phyloP scores from a whole-genome alignment of 2,329 filamentous ascomycete genomes.

The Aschersonia sp. region DNA sequence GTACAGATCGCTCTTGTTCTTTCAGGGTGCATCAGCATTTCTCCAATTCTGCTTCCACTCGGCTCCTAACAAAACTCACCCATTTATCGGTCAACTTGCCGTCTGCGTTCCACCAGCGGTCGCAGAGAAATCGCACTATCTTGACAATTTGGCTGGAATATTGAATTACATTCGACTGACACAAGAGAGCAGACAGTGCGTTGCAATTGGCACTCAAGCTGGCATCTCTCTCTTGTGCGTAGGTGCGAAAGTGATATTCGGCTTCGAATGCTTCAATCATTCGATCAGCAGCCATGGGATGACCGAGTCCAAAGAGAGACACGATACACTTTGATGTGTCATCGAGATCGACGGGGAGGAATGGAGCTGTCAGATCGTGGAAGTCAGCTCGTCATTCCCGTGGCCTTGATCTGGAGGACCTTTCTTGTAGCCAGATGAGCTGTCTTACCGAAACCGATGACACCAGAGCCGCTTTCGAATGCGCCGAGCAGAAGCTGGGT shows the following conservation, averaged over 20 bases:
- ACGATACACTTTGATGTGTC: background rate
- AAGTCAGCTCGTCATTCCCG: too few species aligned
- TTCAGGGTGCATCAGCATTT: background rate
- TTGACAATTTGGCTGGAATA: background rate
- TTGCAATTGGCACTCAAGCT: background rate
- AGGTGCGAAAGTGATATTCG: background rate
- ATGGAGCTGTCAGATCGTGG: too few species aligned
- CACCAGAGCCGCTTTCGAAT: too few species aligned
- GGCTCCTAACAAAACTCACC: background rate
- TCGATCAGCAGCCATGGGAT: background rate
- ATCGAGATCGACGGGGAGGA: background rate
- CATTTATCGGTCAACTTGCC: background rate
- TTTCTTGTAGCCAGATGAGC: too few species aligned
- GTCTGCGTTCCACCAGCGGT: background rate
- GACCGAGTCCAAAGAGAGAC: background rate
- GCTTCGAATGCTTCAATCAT: background rate
- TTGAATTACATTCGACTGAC: background rate
- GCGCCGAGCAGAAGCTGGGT: too few species aligned
- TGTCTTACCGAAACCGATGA: too few species aligned
- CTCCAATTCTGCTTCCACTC: too few species aligned
- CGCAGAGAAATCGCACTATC: background rate
- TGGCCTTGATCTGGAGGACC: too few species aligned
- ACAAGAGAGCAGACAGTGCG: background rate
- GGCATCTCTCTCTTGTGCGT: background rate
- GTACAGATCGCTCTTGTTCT: background rate